A percentile compares a stretch with the other conserved stretches of the same genome.
phyloP scores from a whole-genome alignment of 768 basidiomycete genomes.

The Lactarius tabidus region DNA sequence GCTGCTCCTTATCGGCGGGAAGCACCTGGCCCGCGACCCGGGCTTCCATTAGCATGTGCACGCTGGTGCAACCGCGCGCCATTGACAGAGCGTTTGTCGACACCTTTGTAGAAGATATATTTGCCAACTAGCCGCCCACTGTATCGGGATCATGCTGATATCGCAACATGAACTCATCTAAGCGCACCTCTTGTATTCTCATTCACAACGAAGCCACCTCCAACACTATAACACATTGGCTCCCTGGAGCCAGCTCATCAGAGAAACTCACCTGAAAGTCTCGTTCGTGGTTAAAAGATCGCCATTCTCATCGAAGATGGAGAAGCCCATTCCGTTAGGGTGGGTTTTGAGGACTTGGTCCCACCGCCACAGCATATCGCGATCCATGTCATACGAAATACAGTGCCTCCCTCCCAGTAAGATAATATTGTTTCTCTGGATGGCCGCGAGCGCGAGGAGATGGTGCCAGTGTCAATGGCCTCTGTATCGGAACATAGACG shows the following conservation, averaged over 20 bases:
- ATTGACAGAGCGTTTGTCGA: constrained; percentile 78
- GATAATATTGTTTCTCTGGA: constrained; percentile 61
- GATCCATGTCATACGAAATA: constrained; percentile 84
- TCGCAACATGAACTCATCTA: background rate
- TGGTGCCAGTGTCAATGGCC: constrained; percentile 85
- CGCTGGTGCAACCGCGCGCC: constrained; percentile 72
- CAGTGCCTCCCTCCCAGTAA: constrained; percentile 66
- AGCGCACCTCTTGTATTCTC: constrained; percentile 79
- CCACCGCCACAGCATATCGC: constrained; percentile 92
- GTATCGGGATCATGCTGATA: background rate
- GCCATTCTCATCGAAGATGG: constrained; percentile 75
- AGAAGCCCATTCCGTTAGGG: constrained; percentile 93
- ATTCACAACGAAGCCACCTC: constrained; percentile 93
- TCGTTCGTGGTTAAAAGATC: constrained; percentile 90
- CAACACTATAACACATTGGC: constrained; percentile 49
- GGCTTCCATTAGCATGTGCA: constrained; percentile 33
- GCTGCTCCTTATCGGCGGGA: constrained; percentile 44
- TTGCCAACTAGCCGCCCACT: constrained; percentile 66
- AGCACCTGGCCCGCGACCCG: background rate
- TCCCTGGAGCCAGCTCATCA: background rate
- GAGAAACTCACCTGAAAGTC: constrained; percentile 62
- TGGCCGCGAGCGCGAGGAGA: constrained; percentile 65
- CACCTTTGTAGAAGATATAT: constrained; percentile 91
- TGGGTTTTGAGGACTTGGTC: constrained; percentile 86
- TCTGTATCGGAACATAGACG: constrained; percentile 77